Percentiles rank a stretch among this genome's conserved stretches.
phyloP scores from a whole-genome alignment of 441 rosid genomes.

The Corymbia citriodora region DNA sequence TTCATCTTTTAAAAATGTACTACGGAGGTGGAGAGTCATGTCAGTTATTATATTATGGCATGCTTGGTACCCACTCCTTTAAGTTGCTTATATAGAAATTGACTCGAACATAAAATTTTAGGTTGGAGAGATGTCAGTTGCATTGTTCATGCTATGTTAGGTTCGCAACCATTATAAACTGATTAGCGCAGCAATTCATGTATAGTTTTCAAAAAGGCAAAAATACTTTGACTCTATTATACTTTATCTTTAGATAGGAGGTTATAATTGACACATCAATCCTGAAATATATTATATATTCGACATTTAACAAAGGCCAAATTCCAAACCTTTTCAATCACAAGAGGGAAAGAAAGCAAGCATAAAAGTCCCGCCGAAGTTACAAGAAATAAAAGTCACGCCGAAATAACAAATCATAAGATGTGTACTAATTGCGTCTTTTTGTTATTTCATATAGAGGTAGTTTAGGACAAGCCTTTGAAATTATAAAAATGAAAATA shows the following conservation, averaged over 20 bases:
- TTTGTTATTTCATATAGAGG: background rate
- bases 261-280: background rate
- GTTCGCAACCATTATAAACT: background rate
- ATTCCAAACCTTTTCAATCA: background rate
- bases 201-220: too few relatives aligned
- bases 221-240: too few relatives aligned
- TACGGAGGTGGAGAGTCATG: background rate
- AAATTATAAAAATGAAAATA: too few relatives aligned
- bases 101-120: too few relatives aligned
- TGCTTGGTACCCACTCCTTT: too few relatives aligned
- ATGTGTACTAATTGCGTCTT: too few relatives aligned
- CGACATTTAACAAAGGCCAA: background rate
- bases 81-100: too few relatives aligned
- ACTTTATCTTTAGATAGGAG: background rate
- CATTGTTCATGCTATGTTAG: background rate
- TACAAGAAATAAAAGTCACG: background rate
- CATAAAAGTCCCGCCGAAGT: too few relatives aligned
- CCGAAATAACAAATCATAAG: background rate
- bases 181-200: background rate
- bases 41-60: background rate
- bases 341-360: background rate
- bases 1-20: too few relatives aligned
- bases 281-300: background rate
- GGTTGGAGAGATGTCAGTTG: too few relatives aligned
- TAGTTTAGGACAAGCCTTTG: background rate